phyloP scores from a whole-genome alignment of 2,329 filamentous ascomycete genomes.

The Chaetomiaceae sp. region DNA sequence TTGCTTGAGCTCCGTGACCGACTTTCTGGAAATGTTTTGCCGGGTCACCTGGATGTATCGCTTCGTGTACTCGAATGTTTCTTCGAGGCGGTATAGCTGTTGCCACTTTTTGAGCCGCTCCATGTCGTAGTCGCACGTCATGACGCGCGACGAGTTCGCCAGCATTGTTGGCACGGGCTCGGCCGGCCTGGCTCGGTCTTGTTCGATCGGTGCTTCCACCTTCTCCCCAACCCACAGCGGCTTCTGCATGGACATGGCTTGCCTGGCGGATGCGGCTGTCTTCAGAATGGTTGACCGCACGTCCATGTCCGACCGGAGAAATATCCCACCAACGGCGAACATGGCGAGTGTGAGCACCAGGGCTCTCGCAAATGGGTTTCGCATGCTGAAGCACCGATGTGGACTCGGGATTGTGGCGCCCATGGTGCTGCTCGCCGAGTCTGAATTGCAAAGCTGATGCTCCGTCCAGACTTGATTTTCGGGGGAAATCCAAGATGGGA shows the following conservation, averaged over 20 bases:
- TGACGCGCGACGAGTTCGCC: constrained; percentile 29
- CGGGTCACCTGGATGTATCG: constrained; percentile 49
- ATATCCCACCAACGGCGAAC: constrained; percentile 36
- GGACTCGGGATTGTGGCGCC: constrained; percentile 16
- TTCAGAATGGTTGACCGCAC: constrained; percentile 38
- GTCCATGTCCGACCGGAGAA: constrained; percentile 38
- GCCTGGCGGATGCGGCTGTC: constrained; percentile 32
- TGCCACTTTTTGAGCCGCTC: constrained; percentile 41
- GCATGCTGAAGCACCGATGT: constrained; percentile 42
- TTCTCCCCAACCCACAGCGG: constrained; percentile 20
- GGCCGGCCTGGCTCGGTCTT: constrained; percentile 36
- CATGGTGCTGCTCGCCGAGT: constrained; percentile 11
- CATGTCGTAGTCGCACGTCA: constrained; percentile 47
- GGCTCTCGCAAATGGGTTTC: constrained; percentile 42
- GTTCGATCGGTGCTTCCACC: neutral
- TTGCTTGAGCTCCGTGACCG: constrained; percentile 45
- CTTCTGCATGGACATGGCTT: constrained; percentile 26
- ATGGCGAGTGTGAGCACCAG: constrained; percentile 39
- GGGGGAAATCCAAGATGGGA: too few relatives aligned
- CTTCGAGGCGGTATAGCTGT: constrained; percentile 41
- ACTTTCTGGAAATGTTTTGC: constrained; percentile 43
- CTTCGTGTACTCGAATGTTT: constrained; percentile 50
- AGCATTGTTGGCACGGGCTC: constrained; percentile 40
- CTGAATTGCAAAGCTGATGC: too few relatives aligned
- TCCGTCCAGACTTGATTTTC: too few relatives aligned